Evolutionary conservation across 176 grass and related monocot species (phyloP).

Genomic region (Bonia amplexicaulis): DNA sequence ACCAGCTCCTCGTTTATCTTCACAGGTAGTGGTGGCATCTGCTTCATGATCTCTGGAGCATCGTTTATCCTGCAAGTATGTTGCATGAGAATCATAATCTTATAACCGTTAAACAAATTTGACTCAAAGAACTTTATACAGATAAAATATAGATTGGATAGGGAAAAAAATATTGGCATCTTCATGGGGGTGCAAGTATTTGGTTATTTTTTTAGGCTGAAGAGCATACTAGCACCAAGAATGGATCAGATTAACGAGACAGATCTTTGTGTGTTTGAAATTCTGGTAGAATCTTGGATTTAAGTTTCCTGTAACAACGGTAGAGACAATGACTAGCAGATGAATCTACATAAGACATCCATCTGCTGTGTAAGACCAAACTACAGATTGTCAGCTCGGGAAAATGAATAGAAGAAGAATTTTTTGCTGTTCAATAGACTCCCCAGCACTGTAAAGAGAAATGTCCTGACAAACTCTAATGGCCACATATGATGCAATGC

Average conservation of each 20-base stretch:
- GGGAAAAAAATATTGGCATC: neutral
- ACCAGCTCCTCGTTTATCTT: constrained; percentile 95
- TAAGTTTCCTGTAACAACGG: neutral
- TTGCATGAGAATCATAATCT: neutral
- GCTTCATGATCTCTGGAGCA: constrained; percentile 96
- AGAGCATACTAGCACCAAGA: neutral
- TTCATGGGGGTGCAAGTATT: neutral
- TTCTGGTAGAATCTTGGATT: neutral
- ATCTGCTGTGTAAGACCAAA: neutral
- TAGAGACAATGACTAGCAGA: neutral
- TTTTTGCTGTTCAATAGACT: neutral
- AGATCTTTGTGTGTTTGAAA: neutral
- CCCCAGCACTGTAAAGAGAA: neutral
- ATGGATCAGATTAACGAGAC: neutral
- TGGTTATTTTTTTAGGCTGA: neutral
- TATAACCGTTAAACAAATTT: neutral
- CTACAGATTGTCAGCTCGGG: neutral
- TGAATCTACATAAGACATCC: neutral
- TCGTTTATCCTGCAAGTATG: constrained; percentile 76
- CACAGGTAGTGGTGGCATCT: constrained; percentile 91
- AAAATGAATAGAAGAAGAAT: neutral
- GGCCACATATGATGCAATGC: neutral
- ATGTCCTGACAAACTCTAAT: neutral
- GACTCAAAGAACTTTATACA: neutral
- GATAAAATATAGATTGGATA: neutral